Percentiles rank a stretch among this genome's conserved stretches.
These are phyloP conservation scores for Trichoderma sp. DNA, from an alignment of 2,329 filamentous ascomycete genomes.

Conservation along the genomic window DNA sequence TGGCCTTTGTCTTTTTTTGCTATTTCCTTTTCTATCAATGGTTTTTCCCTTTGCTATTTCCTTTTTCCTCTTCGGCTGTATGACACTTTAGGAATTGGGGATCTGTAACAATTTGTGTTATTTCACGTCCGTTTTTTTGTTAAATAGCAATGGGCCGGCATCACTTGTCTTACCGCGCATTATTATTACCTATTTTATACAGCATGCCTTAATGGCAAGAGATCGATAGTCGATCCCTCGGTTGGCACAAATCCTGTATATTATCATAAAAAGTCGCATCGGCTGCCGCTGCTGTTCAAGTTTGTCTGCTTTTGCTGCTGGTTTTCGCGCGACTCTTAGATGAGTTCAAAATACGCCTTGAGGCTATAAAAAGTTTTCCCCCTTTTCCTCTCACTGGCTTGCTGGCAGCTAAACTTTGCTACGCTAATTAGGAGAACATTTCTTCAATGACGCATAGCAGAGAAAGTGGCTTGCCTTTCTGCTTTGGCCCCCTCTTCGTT, in stretches of 20 bases:
- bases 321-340: conserved; percentile 40
- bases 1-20: conserved; percentile 25
- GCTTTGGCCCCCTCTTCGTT: background rate
- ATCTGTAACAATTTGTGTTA: conserved; percentile 28
- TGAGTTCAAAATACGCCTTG: conserved; percentile 40
- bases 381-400: conserved; percentile 22
- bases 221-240: conserved; percentile 42
- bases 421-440: conserved; percentile 3
- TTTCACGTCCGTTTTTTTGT: conserved; percentile 27
- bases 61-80: conserved; percentile 32
- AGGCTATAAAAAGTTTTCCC: conserved; percentile 38
- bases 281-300: conserved; percentile 45
- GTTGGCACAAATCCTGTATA: conserved; percentile 54
- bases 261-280: conserved; percentile 52
- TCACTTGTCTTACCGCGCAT: conserved; percentile 32
- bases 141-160: conserved; percentile 35
- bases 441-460: conserved; percentile 17
- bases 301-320: conserved; percentile 38
- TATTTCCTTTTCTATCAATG: conserved; percentile 29
- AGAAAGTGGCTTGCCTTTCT: background rate
- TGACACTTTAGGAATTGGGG: conserved; percentile 35
- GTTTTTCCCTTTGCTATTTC: conserved; percentile 31
- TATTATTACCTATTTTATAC: conserved; percentile 28
- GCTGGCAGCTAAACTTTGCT: conserved; percentile 31
- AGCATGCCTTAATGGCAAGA: conserved; percentile 38